Percentiles rank a stretch among this genome's conserved stretches.
Evolutionary conservation across 1,284 basidiomycete species (phyloP).

Genomic region (Moniliophthora roreri): DNA sequence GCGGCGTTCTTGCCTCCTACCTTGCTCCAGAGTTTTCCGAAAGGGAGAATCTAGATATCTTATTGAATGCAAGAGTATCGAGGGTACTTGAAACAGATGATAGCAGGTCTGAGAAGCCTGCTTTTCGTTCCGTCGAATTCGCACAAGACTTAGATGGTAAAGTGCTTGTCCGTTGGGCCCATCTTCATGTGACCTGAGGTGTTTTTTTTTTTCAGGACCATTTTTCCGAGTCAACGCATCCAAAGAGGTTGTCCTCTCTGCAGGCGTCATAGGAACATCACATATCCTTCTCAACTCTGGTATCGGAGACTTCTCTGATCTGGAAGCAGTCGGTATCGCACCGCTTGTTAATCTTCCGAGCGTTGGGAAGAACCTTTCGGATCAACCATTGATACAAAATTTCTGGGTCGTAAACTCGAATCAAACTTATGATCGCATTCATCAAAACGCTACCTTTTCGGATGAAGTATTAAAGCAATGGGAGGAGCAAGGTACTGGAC

Average conservation of each 20-base stretch:
- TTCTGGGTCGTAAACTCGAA: constrained; percentile 23
- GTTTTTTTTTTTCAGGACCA: constrained; percentile 26
- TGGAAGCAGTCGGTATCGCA: constrained; percentile 26
- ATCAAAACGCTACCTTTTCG: constrained; percentile 21
- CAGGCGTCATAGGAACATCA: constrained; percentile 25
- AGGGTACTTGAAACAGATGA: constrained; percentile 8
- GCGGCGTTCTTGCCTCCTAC: constrained; percentile 21
- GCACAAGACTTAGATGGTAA: constrained; percentile 8
- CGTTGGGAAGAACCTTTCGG: constrained; percentile 35
- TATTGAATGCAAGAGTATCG: constrained; percentile 18
- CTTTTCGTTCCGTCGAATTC: constrained; percentile 16
- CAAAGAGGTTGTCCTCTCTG: constrained; percentile 28
- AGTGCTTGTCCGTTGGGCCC: background rate
- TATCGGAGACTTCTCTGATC: constrained; percentile 27
- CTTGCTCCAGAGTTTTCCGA: constrained; percentile 9
- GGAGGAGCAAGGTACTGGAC: constrained; percentile 20
- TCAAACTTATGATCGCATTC: constrained; percentile 22
- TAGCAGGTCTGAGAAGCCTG: background rate
- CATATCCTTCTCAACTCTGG: constrained; percentile 34
- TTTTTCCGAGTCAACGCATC: constrained; percentile 12
- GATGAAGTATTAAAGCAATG: constrained; percentile 20
- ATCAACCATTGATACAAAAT: constrained; percentile 30
- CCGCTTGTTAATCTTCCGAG: constrained; percentile 26
- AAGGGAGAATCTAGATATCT: constrained; percentile 20
- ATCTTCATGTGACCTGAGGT: constrained; percentile 1